These are phyloP conservation scores for Podila epigama DNA, from an alignment of 192 early-diverging fungal genomes.

Conservation along the genomic window DNA sequence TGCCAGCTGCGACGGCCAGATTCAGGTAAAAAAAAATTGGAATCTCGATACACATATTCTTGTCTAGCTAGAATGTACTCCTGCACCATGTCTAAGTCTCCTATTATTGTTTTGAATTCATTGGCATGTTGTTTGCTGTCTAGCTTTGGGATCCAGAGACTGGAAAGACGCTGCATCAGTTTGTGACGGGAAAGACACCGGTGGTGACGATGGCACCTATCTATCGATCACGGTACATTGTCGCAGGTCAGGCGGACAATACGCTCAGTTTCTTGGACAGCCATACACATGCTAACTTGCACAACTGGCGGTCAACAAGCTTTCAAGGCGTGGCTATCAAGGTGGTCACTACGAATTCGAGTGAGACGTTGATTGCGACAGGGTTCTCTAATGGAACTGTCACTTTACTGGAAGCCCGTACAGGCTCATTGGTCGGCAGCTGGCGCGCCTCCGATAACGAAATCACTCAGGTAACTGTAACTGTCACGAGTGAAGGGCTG, in stretches of 20 bases:
- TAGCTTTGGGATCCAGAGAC: conserved; percentile 68
- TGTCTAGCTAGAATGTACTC: background rate
- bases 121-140: too few species aligned
- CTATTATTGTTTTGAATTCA: background rate
- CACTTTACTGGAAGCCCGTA: conserved; percentile 60
- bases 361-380: conserved; percentile 61
- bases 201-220: conserved; percentile 59
- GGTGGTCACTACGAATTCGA: conserved; percentile 49
- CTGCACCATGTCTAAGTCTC: background rate
- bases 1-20: conserved; percentile 65
- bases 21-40: conserved; percentile 58
- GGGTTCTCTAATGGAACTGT: conserved; percentile 62
- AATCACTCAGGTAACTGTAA: conserved; percentile 55
- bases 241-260: conserved; percentile 57
- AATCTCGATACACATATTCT: background rate
- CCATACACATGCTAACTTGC: conserved; percentile 28
- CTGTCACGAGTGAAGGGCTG: too few species aligned
- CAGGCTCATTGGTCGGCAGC: conserved; percentile 58
- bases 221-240: conserved; percentile 55
- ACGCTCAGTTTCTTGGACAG: conserved; percentile 53
- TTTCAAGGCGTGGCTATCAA: conserved; percentile 42
- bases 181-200: conserved; percentile 52
- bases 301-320: conserved; percentile 28
- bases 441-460: conserved; percentile 69
- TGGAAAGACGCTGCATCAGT: conserved; percentile 56